These are phyloP conservation scores for Climacium dendroides DNA, from an alignment of 225 moss, liverwort and hornwort species.

Conservation along the genomic window DNA sequence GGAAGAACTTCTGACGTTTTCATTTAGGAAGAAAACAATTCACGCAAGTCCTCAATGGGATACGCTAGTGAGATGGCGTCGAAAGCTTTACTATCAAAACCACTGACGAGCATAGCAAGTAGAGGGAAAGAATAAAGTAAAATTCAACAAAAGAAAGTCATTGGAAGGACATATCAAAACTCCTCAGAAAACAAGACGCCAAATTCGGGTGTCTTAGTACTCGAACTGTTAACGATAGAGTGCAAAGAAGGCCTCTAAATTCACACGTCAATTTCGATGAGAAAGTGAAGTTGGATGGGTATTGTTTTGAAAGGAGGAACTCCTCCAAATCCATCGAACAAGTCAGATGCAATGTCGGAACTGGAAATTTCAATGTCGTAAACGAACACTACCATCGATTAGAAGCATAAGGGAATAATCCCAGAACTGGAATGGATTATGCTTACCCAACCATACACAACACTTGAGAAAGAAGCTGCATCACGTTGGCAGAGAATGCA, in stretches of 20 bases:
- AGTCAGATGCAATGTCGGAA: not conserved
- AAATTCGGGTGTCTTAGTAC: not conserved
- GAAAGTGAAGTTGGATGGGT: too few species aligned
- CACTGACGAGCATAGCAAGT: too few species aligned
- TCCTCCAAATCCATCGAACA: not conserved
- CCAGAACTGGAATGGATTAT: not conserved
- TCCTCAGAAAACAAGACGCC: not conserved
- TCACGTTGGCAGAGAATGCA: constrained; percentile 7
- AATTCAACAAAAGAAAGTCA: too few species aligned
- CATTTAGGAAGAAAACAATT: too few species aligned
- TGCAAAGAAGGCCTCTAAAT: too few species aligned
- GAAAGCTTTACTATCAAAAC: not conserved
- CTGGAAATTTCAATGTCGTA: not conserved
- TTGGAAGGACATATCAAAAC: not conserved
- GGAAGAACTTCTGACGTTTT: too few species aligned
- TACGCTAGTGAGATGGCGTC: too few species aligned
- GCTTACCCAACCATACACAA: constrained; percentile 19
- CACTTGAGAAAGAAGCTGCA: constrained; percentile 20
- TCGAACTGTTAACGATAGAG: too few species aligned
- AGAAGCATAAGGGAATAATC: too few species aligned
- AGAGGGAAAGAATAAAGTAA: not conserved
- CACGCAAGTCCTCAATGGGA: too few species aligned
- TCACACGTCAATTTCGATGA: not conserved
- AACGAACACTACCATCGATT: not conserved
- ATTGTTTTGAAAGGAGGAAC: too few species aligned